Evolutionary conservation across 139 green algal genomes (phyloP), one percentile per base, ranked within the genome.

Genomic region (Chlamydomonas sp.): DNA sequence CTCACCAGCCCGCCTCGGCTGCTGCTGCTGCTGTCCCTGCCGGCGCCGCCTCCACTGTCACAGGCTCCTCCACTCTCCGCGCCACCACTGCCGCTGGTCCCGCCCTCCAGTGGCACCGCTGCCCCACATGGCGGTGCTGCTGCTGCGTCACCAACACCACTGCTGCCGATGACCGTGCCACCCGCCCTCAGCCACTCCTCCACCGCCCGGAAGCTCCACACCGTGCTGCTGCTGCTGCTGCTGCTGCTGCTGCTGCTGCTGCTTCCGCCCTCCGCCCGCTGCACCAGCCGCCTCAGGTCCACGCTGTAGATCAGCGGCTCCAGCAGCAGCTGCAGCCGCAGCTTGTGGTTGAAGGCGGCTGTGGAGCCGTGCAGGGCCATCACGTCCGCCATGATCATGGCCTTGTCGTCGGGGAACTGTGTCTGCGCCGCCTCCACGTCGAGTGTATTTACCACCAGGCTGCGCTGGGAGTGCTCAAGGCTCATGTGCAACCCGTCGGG

Each of bases 221-320:
- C 49, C 20, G 78, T 74, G 58, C 78, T n/a, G n/a, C n/a, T n/a
- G n/a, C n/a, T n/a, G n/a, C n/a, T n/a, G n/a, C n/a, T n/a, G n/a
- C n/a, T n/a, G n/a, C n/a, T n/a, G n/a, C n/a, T n/a, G n/a, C n/a
- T n/a, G n/a, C n/a, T n/a, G n/a, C n/a, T n/a, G n/a, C n/a, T n/a
- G n/a, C n/a, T n/a, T n/a, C n/a, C n/a, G n/a, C n/a, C n/a, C n/a
- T n/a, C n/a, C n/a, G n/a, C n/a, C n/a, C n/a, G n/a, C n/a, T n/a
- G n/a, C 73, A 78, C 31, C 73, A 79, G 80, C 14, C 80, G 81
- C 16, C 69, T 59, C 81, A 69, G 58, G 18, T 86, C 81, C 18
- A 85, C 87, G 63, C 77, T 80, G 80, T 90, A 88, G n/a, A n/a
- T 80, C 31, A 90, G 73, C 18, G 87, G 87, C 20, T 83, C 63